Percentiles rank a stretch among this genome's conserved stretches.
Evolutionary conservation across 129 eudicot species (phyloP).

Genomic region (Glebionis coronaria): DNA sequence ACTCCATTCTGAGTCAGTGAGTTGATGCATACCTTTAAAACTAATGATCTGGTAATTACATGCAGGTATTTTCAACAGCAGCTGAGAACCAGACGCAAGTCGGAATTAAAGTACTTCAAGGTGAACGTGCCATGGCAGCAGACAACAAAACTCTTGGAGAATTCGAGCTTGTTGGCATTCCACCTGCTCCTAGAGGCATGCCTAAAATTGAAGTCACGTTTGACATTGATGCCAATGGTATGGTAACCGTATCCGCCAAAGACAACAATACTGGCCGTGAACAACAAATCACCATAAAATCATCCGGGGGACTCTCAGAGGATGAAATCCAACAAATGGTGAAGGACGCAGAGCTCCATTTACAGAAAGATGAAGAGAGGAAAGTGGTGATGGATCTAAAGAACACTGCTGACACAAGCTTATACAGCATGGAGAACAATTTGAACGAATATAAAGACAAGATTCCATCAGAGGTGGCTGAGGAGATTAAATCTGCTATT

Average conservation of each 20-base stretch:
- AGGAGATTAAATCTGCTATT: constrained; percentile 12
- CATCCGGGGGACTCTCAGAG: constrained; percentile 47
- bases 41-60: too few species aligned
- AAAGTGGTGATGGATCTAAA: constrained; percentile 25
- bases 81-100: constrained; percentile 21
- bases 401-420: constrained; percentile 41
- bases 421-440: constrained; percentile 48
- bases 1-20: too few species aligned
- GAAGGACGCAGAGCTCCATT: constrained; percentile 43
- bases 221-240: constrained; percentile 19
- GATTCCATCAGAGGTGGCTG: constrained; percentile 37
- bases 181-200: constrained; percentile 34
- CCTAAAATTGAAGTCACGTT: constrained; percentile 50
- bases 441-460: constrained; percentile 41
- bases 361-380: constrained; percentile 41
- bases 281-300: constrained; percentile 50
- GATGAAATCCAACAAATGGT: constrained; percentile 46
- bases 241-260: constrained; percentile 44
- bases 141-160: constrained; percentile 24
- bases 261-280: constrained; percentile 52
- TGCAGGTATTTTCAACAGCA: constrained; percentile 12
- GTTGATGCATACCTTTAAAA: too few species aligned
- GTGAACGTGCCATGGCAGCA: constrained; percentile 20
- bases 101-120: constrained; percentile 23
- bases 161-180: constrained; percentile 29